Percentiles rank a stretch among this genome's conserved stretches.
phyloP scores from a whole-genome alignment of 1,284 basidiomycete genomes.

The Coniferiporia sulphurascens region DNA sequence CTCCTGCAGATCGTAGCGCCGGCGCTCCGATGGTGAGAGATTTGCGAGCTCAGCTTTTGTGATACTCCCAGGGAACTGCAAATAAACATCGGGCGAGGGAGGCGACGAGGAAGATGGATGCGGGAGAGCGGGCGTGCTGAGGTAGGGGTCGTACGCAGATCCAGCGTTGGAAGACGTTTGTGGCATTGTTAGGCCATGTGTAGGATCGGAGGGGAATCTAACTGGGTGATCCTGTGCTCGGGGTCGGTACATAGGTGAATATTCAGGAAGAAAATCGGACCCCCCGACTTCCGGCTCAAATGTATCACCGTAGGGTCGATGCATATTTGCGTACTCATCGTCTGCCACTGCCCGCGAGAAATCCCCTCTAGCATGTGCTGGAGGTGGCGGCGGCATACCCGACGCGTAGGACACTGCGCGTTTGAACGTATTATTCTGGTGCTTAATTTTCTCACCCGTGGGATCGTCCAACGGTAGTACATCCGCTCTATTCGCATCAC shows the following conservation, averaged over 20 bases:
- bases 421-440: constrained; percentile 22
- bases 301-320: not conserved
- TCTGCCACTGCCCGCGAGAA: not conserved
- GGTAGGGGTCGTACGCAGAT: constrained; percentile 1
- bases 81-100: constrained; percentile 21
- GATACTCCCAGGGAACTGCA: constrained; percentile 19
- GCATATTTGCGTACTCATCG: not conserved
- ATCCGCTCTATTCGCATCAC: constrained; percentile 52
- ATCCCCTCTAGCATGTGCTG: not conserved
- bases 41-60: constrained; percentile 16
- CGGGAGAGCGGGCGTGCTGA: constrained; percentile 12
- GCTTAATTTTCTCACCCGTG: constrained; percentile 39
- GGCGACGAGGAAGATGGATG: constrained; percentile 13
- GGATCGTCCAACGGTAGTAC: constrained; percentile 46
- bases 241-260: not conserved
- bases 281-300: not conserved
- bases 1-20: constrained; percentile 50
- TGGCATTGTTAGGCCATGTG: not conserved
- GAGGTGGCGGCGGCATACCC: not conserved
- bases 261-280: not conserved
- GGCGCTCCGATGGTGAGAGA: constrained; percentile 38
- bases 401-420: constrained; percentile 12
- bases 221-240: not conserved
- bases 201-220: constrained; percentile 3
- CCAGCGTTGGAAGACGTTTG: constrained; percentile 10